Base-by-base conservation (phyloP, 805 yeast species). In the Monosporozyma unispora region DNA sequence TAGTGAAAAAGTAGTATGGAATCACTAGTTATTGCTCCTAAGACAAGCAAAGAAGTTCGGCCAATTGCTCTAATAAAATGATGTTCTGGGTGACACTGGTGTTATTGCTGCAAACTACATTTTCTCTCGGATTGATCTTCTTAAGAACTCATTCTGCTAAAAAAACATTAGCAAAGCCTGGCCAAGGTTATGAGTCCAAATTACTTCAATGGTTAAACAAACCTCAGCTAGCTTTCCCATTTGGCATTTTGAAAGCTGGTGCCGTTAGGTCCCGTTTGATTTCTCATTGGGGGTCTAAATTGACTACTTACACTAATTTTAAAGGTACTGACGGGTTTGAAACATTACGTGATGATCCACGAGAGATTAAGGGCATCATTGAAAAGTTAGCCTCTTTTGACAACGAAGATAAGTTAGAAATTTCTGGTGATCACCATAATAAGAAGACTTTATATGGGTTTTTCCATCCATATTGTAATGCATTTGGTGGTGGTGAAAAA, bases 401-500 rank as follows among this genome's bases (percentile, higher is more conserved):
- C 18, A 23, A 40, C 11, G 44, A 47, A 44, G 23, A 12, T 27
- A 16, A 27, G 27, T 9, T 10, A 35, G n/a, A n/a, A 10, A n/a
- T 16, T 33, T 33, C n/a, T 9, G 22, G n/a, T 14, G 37, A 40
- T 37, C 19, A 27, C 18, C 23, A 45, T 27, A 16, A 53, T 43
- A 9, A 52, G 10, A 57, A 57, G 23, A 56, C 73, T 9, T 65
- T 87, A 10, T 83, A 72, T 62, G 99, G 98, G 5, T 90, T 85
- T 60, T 89, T 93, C 71, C 99, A 93, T 68, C 99, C 99, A 0
- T 86, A 83, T 58, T 89, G 96, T 54, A 87, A 86, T 63, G 95
- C 96, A 38, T 96, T 95, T 44, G 99, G 99, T 18, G 99, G 99
- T 28, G 99, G 99, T 22, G 99, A 93, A 63, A 79, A 91, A 50